Percentiles rank a stretch among this genome's conserved stretches.
Conservation (phyloP, 2,329 filamentous ascomycete genomes). For the Curvularia lunata region DNA sequence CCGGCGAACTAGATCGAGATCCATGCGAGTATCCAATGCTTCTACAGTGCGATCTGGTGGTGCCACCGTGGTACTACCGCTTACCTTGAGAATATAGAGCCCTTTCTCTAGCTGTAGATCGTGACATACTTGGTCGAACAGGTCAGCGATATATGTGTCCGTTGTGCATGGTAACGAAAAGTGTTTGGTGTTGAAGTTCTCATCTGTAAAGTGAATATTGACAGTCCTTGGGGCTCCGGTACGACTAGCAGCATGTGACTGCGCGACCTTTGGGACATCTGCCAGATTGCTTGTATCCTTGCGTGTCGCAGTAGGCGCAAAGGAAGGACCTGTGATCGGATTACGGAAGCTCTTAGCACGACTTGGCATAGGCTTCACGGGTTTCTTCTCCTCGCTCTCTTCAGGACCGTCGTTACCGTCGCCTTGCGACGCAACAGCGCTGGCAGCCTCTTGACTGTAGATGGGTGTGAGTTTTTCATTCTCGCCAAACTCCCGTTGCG, state of each 20-base stretch:
- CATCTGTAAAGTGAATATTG: conserved; percentile 74
- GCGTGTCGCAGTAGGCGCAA: conserved; percentile 53
- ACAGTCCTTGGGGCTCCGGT: conserved; percentile 74
- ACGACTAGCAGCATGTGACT: conserved; percentile 58
- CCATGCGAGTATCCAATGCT: conserved; percentile 75
- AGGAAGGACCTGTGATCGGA: conserved; percentile 58
- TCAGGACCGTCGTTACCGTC: conserved; percentile 13
- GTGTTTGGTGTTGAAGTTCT: conserved; percentile 71
- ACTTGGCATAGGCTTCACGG: conserved; percentile 39
- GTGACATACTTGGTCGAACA: conserved; percentile 78
- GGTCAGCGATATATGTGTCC: conserved; percentile 81
- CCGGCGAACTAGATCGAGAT: conserved; percentile 76
- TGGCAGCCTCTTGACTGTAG: conserved; percentile 62
- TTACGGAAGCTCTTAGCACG: conserved; percentile 56
- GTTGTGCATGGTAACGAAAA: conserved; percentile 78
- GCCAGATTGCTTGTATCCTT: conserved; percentile 55
- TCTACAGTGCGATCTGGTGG: conserved; percentile 79
- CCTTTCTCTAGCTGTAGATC: conserved; percentile 80
- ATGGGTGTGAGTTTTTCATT: conserved; percentile 73
- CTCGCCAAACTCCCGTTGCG: conserved; percentile 69
- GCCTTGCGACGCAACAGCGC: conserved; percentile 33
- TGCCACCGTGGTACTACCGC: conserved; percentile 75
- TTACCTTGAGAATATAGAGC: conserved; percentile 78
- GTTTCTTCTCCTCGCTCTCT: conserved; percentile 30
- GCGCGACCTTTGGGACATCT: conserved; percentile 52